Evolutionary conservation across 306 rosid genomes (phyloP), one percentile per base, ranked within the genome.

Genomic region (Neltuma alba): DNA sequence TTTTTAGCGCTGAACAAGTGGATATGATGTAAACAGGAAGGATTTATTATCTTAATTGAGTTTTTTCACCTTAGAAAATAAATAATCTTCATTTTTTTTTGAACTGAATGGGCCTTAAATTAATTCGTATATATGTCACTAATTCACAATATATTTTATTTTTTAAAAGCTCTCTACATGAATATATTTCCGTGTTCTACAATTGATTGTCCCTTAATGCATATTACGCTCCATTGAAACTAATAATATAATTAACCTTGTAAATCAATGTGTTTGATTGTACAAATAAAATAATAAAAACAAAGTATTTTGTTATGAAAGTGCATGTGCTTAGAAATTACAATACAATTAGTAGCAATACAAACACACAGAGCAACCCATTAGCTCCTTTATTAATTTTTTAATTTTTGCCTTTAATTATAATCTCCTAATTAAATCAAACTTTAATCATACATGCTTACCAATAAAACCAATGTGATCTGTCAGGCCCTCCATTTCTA

Each of bases 391-490:
- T 31, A 2, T 54, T 54, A n/a, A 7, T 54, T n/a, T n/a, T 9
- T 47, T 16, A 3, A 54, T 54, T 58, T 60, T 81, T 12, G 9
- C 28, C 75, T 67, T 68, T 23, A 57, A 15, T 1, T 57, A 23
- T 20, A 50, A 54, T 48, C 21, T 67, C 55, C 3, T 41, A 6
- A 69, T 69, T 36, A 15, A 78, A 15, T 45, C 33, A 45, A 40
- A 42, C 34, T 70, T 60, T 18, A 13, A 0, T 23, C 12, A 38
- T 5, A 38, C 42, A 65, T 65, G 70, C 75, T 30, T 40, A 54
- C 78, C 70, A 77, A 62, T 54, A 48, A 41, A 70, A 62, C 78
- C 81, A 75, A 70, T 72, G 36, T 42, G 72, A 80, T 41, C 21
- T 14, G 60, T 64, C 66, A 54, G 73, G 79, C 69, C 63, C 76